Evolutionary conservation across 495 filamentous ascomycete genomes (phyloP), one percentile per base, ranked within the genome.

Genomic region (Hamigera avellanea): DNA sequence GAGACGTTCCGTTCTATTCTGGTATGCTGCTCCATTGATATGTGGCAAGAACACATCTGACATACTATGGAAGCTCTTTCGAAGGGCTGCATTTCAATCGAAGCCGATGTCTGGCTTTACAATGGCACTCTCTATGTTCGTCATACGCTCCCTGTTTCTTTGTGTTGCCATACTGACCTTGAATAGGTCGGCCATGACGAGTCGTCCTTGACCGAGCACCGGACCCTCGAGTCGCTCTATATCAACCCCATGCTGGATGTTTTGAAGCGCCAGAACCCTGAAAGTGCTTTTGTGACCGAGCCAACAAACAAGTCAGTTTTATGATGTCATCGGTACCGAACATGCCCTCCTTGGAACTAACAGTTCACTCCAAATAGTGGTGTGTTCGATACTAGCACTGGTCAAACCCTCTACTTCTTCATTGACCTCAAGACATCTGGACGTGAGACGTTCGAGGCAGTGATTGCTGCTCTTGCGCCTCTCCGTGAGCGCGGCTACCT

Each of bases 91-190:
- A 72, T 73, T 14, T 69, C 73, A 2, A 75, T 86, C 14, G 88
- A 95, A 60, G 86, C 85, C 2, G 88, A 95, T 55, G 78, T 95
- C 14, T 95, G 85, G 86, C 69, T 86, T 14, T 76, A 78, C 40
- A 72, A 81, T 30, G 64, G 72, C 10, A 79, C 83, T 5, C 62
- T 84, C 2, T 79, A 63, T 44, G 61, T 65, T 6, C 19, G 61
- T 51, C 1, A n/a, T n/a, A n/a, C n/a, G n/a, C n/a, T n/a, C n/a
- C n/a, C n/a, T n/a, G n/a, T 26, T 6, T 10, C n/a, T 10, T 10
- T 30, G 4, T 30, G 3, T 13, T 4, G 28, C n/a, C 14, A 30
- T 30, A 6, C 23, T 41, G 37, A 37, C 33, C 8, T 12, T 19
- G 2, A 12, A 3, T 23, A 65, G 61, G 70, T 80, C n/a, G 73